Base-by-base conservation (phyloP, 192 early-diverging fungal genomes). In the Linderina pennispora region DNA sequence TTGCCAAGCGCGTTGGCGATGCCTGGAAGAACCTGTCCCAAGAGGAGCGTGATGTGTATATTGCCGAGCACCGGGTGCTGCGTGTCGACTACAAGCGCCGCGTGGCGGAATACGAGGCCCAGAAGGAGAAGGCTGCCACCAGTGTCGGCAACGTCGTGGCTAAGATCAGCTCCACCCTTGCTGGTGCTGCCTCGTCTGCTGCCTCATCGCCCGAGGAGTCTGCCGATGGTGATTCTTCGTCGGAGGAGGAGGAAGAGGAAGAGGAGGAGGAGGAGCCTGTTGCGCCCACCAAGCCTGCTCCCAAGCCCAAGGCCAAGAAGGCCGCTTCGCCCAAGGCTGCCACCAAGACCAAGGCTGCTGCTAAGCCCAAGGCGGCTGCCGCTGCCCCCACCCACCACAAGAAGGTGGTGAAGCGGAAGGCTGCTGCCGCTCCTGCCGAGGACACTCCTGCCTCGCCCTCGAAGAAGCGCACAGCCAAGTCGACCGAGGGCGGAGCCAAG, bases 1-100 rank as follows among this genome's bases (percentile, higher is more conserved):
- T 59, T 15, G 55, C 55, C 7, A 31, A 20, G n/a, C 45, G 47
- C 19, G 32, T 63, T 3, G 67, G 60, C 52, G 36, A 63, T 23
- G 36, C 36, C 9, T 71, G 67, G 67, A 36, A 41, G 9, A 34
- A 1, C 3, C 42, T 63, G 1, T 22, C 21, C 38, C 19, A 24
- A 5, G 17, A 20, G 2, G 42, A 38, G 34, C 67, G 61, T 43
- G 17, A 42, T 1, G 41, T 46, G 34, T 71, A 71, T 43, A 14
- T 23, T 17, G 37, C 14, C 11, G 39, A 40, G 46, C 48, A 56
- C 15, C 28, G 46, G 9, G 18, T 9, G 19, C 46, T 49, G 41
- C 48, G 43, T 24, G 17, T 35, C 1, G n/a, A 58, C 17, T 62
- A 48, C 40, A 40, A 35, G 13, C 24, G 13, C 7, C 48, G 59